Conservation (phyloP, 2,329 filamentous ascomycete genomes). For the Trichoderma sp. region DNA sequence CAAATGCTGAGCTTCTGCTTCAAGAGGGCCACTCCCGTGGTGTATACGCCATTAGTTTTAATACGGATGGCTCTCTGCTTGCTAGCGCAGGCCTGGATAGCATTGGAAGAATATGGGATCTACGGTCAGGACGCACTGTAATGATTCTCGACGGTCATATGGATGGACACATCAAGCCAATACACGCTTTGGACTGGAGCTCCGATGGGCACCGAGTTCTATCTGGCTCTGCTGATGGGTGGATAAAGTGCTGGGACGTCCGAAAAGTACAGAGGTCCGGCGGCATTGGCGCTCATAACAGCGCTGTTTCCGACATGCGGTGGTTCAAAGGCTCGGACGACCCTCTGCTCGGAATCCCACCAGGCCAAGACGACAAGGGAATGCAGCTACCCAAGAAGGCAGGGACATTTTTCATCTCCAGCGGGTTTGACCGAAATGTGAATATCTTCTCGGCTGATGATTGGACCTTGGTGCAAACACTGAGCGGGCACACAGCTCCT, state of each 20-base stretch:
- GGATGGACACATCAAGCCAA: conserved; percentile 80
- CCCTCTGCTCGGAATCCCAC: conserved; percentile 61
- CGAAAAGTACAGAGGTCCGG: conserved; percentile 82
- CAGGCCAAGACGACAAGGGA: conserved; percentile 66
- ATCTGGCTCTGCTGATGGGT: conserved; percentile 90
- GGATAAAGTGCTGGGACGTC: conserved; percentile 97
- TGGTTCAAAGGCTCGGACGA: conserved; percentile 92
- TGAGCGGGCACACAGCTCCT: conserved; percentile 89
- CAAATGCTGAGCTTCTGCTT: conserved; percentile 76
- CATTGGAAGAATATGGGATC: conserved; percentile 92
- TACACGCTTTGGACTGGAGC: conserved; percentile 91
- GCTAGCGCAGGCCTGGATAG: conserved; percentile 93
- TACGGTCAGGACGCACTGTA: conserved; percentile 87
- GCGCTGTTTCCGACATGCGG: conserved; percentile 86
- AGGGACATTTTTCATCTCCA: conserved; percentile 86
- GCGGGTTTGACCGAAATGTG: conserved; percentile 92
- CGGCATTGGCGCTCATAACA: conserved; percentile 86
- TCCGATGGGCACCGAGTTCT: conserved; percentile 88
- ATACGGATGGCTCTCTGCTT: conserved; percentile 84
- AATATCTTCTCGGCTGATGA: conserved; percentile 97
- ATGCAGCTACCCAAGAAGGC: conserved; percentile 74
- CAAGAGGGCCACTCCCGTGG: conserved; percentile 96
- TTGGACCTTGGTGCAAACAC: conserved; percentile 84
- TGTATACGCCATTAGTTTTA: conserved; percentile 88
- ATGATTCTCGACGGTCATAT: conserved; percentile 93